Evolutionary conservation across 257 asterid species (phyloP).

Genomic region (Linderniella brevidens): DNA sequence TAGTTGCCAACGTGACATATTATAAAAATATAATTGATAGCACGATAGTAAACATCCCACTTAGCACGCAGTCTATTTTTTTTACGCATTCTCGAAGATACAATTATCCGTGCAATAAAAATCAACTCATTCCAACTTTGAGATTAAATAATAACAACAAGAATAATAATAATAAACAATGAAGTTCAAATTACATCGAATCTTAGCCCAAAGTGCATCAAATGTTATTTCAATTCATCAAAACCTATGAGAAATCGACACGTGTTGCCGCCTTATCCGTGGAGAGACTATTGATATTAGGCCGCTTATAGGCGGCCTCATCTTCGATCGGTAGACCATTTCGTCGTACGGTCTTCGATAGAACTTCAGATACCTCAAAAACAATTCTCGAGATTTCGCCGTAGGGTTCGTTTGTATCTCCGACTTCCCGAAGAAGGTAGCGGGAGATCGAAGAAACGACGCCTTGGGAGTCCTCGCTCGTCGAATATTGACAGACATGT

Average conservation of each 20-base stretch:
- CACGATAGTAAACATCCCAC: constrained; percentile 34
- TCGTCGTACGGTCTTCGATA: constrained; percentile 81
- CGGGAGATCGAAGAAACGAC: constrained; percentile 77
- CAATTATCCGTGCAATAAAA: neutral
- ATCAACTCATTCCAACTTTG: constrained; percentile 4
- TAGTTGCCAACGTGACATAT: constrained; percentile 17
- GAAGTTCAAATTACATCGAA: constrained; percentile 2
- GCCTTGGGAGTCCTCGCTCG: constrained; percentile 67
- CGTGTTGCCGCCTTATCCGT: constrained; percentile 42
- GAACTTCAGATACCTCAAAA: constrained; percentile 44
- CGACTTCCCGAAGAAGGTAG: constrained; percentile 56
- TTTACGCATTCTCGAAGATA: constrained; percentile 3
- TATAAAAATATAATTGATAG: too few species aligned
- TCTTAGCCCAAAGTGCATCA: constrained; percentile 6
- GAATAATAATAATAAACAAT: too few species aligned
- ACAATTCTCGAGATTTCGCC: constrained; percentile 41
- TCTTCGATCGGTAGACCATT: constrained; percentile 77
- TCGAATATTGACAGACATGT: constrained; percentile 23
- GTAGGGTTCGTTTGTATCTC: constrained; percentile 14
- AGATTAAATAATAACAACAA: too few species aligned
- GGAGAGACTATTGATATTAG: constrained; percentile 77
- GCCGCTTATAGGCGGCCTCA: constrained; percentile 86
- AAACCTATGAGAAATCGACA: constrained; percentile 77
- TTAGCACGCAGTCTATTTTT: constrained; percentile 25
- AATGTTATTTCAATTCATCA: constrained; percentile 17